These are phyloP conservation scores for Alternaria triticimaculans DNA, from an alignment of 2,329 filamentous ascomycete species.

Conservation along the genomic window DNA sequence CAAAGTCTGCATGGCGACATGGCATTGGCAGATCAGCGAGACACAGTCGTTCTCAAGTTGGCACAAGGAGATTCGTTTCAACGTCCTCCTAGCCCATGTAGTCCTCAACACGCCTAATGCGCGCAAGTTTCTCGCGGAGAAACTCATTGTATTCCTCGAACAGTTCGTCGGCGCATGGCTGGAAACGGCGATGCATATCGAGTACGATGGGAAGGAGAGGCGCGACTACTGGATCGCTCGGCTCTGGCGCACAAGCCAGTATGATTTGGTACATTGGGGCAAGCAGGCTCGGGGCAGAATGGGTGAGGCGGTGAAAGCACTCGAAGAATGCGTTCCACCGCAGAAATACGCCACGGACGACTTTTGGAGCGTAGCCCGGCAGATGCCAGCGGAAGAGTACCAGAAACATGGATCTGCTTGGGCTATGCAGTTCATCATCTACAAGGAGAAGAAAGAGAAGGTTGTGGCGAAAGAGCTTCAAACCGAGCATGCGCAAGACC, in stretches of 20 bases:
- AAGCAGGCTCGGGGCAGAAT: background rate
- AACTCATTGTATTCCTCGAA: background rate
- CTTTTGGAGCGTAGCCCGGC: background rate
- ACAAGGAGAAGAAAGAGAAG: background rate
- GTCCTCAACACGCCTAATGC: background rate
- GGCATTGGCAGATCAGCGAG: constrained; percentile 7
- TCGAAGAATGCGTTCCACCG: background rate
- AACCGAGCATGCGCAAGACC: no score
- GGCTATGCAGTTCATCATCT: constrained; percentile 6
- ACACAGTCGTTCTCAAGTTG: constrained; percentile 4
- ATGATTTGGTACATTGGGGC: constrained; percentile 1
- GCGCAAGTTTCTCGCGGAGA: background rate
- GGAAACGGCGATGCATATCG: constrained; percentile 1
- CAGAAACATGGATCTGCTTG: background rate
- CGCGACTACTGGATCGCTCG: background rate
- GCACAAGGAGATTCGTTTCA: constrained; percentile 1
- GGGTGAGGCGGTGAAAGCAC: background rate
- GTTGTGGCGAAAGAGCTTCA: background rate
- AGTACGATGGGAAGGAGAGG: background rate
- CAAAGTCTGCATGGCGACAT: background rate
- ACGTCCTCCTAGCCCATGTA: constrained; percentile 3
- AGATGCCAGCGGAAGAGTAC: background rate
- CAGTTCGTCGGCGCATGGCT: constrained; percentile 4
- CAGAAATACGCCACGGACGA: background rate
- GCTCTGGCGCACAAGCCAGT: background rate